These are phyloP conservation scores for Bryoglossum gracile DNA, from an alignment of 495 filamentous ascomycete species.

Conservation along the genomic window DNA sequence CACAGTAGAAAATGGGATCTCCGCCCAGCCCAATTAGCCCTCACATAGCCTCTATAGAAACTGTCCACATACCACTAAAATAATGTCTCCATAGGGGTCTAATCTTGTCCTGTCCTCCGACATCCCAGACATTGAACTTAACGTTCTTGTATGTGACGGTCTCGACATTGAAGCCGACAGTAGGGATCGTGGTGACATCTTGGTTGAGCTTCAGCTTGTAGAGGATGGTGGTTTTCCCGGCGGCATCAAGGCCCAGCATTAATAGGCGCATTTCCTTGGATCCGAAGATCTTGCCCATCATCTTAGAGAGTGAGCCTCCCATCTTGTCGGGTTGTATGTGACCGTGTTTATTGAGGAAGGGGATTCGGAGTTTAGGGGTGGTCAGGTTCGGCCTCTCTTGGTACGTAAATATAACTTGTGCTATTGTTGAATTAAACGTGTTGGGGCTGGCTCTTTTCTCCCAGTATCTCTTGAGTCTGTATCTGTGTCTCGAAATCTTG, in stretches of 20 bases:
- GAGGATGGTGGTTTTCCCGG: slow-evolving; percentile 98
- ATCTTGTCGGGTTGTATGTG: slow-evolving; percentile 37
- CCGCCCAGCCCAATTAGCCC: too few relatives aligned
- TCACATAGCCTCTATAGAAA: too few relatives aligned
- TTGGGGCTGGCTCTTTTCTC: too few relatives aligned
- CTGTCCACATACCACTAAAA: slow-evolving; percentile 77
- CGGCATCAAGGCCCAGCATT: slow-evolving; percentile 96
- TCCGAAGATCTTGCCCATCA: slow-evolving; percentile 96
- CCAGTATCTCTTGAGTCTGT: too few relatives aligned
- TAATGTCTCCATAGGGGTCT: slow-evolving; percentile 97
- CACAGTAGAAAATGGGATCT: not conserved
- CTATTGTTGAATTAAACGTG: too few relatives aligned
- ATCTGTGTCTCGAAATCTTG: not conserved
- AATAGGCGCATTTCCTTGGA: slow-evolving; percentile 97
- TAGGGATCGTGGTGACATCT: slow-evolving; percentile 98
- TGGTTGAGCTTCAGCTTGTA: slow-evolving; percentile 99
- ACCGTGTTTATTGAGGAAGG: not conserved
- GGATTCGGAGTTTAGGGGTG: not conserved
- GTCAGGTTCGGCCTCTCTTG: too few relatives aligned
- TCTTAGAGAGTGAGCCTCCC: slow-evolving; percentile 77
- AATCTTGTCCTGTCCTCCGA: slow-evolving; percentile 99
- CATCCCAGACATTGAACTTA: slow-evolving; percentile 99
- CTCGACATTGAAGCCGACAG: slow-evolving; percentile 98
- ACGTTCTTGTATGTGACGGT: slow-evolving; percentile 99
- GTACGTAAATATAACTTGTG: too few relatives aligned